Percentiles rank a stretch among this genome's conserved stretches.
Evolutionary conservation across 352 stramenopile genomes (phyloP).

Genomic region (Phytophthora ramorum): DNA sequence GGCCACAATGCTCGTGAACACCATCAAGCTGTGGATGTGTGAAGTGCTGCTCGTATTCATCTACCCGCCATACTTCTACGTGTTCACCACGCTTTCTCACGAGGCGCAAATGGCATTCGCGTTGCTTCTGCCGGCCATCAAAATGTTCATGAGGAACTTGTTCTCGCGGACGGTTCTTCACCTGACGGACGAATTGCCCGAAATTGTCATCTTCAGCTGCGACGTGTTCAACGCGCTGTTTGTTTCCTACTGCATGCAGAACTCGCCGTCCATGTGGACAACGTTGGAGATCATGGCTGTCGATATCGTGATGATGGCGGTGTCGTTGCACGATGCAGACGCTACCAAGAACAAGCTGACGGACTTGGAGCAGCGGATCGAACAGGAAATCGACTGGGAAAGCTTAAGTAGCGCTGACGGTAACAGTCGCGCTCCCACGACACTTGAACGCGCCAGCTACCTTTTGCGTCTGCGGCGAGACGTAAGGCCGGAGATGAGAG

Average conservation of each 20-base stretch:
- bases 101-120: slow-evolving; percentile 18
- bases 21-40: slow-evolving; percentile 22
- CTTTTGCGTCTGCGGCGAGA: slow-evolving; percentile 10
- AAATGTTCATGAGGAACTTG: slow-evolving; percentile 21
- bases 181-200: slow-evolving; percentile 22
- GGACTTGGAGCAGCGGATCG: slow-evolving; percentile 1
- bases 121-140: slow-evolving; percentile 21
- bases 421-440: neutral
- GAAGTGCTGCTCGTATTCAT: slow-evolving; percentile 15
- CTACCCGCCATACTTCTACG: slow-evolving; percentile 30
- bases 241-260: slow-evolving; percentile 33
- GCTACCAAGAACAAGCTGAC: neutral
- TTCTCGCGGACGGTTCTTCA: slow-evolving; percentile 19
- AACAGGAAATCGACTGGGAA: neutral
- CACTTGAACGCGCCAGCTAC: slow-evolving; percentile 2
- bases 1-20: slow-evolving; percentile 13
- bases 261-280: slow-evolving; percentile 26
- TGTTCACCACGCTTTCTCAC: slow-evolving; percentile 10
- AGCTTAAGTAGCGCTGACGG: neutral
- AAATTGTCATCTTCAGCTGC: slow-evolving; percentile 26
- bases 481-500: slow-evolving; percentile 4
- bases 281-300: slow-evolving; percentile 26
- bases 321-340: slow-evolving; percentile 14
- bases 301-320: slow-evolving; percentile 13
- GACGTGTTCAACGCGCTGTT: slow-evolving; percentile 38